Evolutionary conservation across 2,329 filamentous ascomycete genomes (phyloP).

Genomic region (Trichoderma atroviride): DNA sequence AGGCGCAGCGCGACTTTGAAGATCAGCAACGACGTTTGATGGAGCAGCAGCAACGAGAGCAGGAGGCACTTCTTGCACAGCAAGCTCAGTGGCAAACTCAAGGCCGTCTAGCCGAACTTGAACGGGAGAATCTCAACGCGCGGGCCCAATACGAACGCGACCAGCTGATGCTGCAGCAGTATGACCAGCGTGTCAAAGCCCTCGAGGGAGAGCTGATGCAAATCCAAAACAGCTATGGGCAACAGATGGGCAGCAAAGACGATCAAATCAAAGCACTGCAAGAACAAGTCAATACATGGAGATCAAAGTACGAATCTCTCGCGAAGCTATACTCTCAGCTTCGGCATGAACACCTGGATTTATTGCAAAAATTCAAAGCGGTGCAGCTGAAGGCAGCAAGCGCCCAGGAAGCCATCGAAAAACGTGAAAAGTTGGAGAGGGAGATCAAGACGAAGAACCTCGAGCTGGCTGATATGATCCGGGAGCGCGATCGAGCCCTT

Average conservation of each 20-base stretch:
- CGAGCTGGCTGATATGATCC: slow-evolving; percentile 98
- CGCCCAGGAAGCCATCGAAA: slow-evolving; percentile 94
- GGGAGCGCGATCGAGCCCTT: slow-evolving; percentile 88
- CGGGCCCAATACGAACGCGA: slow-evolving; percentile 96
- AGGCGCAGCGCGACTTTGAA: slow-evolving; percentile 93
- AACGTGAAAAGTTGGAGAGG: slow-evolving; percentile 89
- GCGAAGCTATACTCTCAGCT: slow-evolving; percentile 97
- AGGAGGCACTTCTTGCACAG: slow-evolving; percentile 85
- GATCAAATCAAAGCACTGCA: slow-evolving; percentile 92
- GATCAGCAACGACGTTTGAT: slow-evolving; percentile 86
- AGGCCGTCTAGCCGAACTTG: slow-evolving; percentile 90
- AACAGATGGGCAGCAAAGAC: slow-evolving; percentile 87
- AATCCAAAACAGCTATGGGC: slow-evolving; percentile 77
- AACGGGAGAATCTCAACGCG: slow-evolving; percentile 92
- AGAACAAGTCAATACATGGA: slow-evolving; percentile 97
- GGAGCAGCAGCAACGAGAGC: slow-evolving; percentile 87
- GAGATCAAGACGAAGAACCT: slow-evolving; percentile 99
- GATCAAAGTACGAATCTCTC: slow-evolving; percentile 92
- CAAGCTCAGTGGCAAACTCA: slow-evolving; percentile 94
- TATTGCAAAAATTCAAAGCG: slow-evolving; percentile 93
- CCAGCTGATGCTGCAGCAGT: slow-evolving; percentile 95
- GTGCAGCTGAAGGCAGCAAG: slow-evolving; percentile 96
- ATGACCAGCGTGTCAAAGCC: slow-evolving; percentile 91
- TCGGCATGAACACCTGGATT: slow-evolving; percentile 89
- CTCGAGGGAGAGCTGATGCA: slow-evolving; percentile 85